Base-by-base conservation (phyloP, 1,139 yeast genomes). In the Taphrina betulina region DNA sequence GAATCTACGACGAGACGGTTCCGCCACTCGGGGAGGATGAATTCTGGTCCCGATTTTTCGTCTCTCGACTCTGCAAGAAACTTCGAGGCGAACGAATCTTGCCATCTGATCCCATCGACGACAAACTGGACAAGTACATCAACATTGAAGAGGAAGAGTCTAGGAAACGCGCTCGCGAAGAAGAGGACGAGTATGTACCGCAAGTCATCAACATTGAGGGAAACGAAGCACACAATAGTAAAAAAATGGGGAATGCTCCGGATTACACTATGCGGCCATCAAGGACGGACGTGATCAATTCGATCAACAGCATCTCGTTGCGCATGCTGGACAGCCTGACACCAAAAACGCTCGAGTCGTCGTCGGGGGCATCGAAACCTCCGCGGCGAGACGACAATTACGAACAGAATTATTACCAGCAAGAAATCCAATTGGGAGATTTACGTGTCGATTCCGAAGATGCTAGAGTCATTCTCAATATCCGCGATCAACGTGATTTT, bases 31-130 rank as follows among this genome's bases (percentile, higher is more conserved):
- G 79, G 52, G 97, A 90, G 68, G 92, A 94, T 35, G 95, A 86
- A 66, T 92, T 92, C 64, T 92, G 99, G 98, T 85, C 95, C n/a
- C 75, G 97, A 60, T 94, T 92, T 66, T 92, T 92, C 74, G 83
- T 87, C 64, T 88, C 96, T 1, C 83, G 89, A 64, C 72, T 92
- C 59, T 92, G 90, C 67, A 77, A 96, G 64, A 79, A 92, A 65
- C 74, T 92, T 40, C 78, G 96, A 66, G 98, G 99, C 59, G 98
- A 92, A 67, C 83, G 82, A 63, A 78, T 88, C 55, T 80, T 82
- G 65, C 71, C 79, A 1, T 83, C 82, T 63, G 89, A 86, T 62
- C 78, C 95, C 60, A 90, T 94, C 53, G 98, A 92, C 69, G 78
- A 83, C 8, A 77, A 89, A 4, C 75, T 92, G 60, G 99, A 92